phyloP scores from a whole-genome alignment of 768 basidiomycete genomes.

The Boletellus ananas region DNA sequence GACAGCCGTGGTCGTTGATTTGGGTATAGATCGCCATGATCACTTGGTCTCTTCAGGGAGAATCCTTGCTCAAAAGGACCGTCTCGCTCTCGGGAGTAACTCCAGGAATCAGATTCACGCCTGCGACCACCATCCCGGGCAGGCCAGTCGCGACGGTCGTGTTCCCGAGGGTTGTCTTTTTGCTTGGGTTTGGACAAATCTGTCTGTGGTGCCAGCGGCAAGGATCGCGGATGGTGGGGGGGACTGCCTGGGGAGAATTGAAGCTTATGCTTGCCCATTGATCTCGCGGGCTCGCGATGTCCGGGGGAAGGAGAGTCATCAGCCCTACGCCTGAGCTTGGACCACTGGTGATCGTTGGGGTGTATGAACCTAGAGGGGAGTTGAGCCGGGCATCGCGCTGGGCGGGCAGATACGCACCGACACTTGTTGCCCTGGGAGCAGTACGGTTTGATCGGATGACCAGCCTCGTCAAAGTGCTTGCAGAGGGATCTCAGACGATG shows the following conservation, averaged over 20 bases:
- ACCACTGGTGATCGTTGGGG: slow-evolving; percentile 46
- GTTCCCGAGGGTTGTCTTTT: slow-evolving; percentile 20
- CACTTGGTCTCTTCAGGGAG: slow-evolving; percentile 26
- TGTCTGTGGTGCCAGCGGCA: slow-evolving; percentile 41
- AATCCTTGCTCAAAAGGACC: slow-evolving; percentile 10
- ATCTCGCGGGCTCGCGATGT: slow-evolving; percentile 18
- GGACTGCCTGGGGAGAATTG: slow-evolving; percentile 21
- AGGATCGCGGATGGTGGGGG: slow-evolving; percentile 22
- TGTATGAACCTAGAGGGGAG: slow-evolving; percentile 42
- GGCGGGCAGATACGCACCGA: slow-evolving; percentile 37
- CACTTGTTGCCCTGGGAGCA: slow-evolving; percentile 48
- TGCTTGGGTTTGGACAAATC: slow-evolving; percentile 39
- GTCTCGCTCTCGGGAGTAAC: slow-evolving; percentile 18
- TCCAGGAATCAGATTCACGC: slow-evolving; percentile 23
- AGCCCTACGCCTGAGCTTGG: slow-evolving; percentile 18
- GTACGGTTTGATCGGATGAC: slow-evolving; percentile 38
- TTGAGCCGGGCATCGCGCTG: slow-evolving; percentile 6
- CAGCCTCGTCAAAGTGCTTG: slow-evolving; percentile 48
- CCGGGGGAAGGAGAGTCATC: slow-evolving; percentile 18
- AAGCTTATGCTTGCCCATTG: slow-evolving; percentile 21
- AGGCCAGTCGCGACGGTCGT: slow-evolving; percentile 21
- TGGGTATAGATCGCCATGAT: slow-evolving; percentile 22
- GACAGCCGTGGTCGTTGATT: slow-evolving; percentile 26
- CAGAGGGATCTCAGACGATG: slow-evolving; percentile 14
- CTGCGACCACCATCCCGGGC: slow-evolving; percentile 20